Base-by-base conservation (phyloP, 768 basidiomycete genomes). In the Amanita rubescens region DNA sequence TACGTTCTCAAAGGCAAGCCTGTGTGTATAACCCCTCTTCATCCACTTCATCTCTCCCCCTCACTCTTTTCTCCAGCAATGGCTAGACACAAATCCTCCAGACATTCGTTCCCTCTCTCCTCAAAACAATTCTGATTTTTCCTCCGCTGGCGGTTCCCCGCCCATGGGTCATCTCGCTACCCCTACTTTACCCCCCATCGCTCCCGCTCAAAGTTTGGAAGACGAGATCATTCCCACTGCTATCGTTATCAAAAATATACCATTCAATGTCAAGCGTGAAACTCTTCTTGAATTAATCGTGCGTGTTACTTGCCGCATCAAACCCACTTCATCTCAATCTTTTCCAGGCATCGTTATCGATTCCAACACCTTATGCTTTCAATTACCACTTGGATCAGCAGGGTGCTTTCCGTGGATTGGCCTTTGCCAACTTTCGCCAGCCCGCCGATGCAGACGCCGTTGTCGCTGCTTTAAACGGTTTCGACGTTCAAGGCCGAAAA, bases 221-320 rank as follows among this genome's bases (percentile, higher is more conserved):
- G 93, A 96, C 70, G 94, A 96, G 68, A 79, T 96, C 68, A 98
- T 98, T 71, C 95, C 95, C 52, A 98, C 94, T 9, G 96, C 96
- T 51, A 97, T 99, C 65, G 96, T 99, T 66, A 97, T 99, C 71
- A 99, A 99, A 82, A 97, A 97, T 77, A 99, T 99, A 74, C 95
- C 95, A 60, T 99, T 99, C 78, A 94, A 94, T 63, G 93, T 97
- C 60, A 91, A 94, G 73, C 86, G 91, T 65, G 95, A 98, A 74
- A 91, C 91, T 41, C 81, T 99, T 61, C 84, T 98, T 64, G 87
- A 89, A 73, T 93, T 97, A 68, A 98, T 99, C 67, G 94, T 95
- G 54, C 59, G 91, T 81, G 27, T 45, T 48, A 59, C 53, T 52
- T 41, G 46, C 58, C 50, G 15, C 32, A 45, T 53, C 52, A 19